Evolutionary conservation across 768 basidiomycete species (phyloP).

Genomic region (Sarcodon aspratus): DNA sequence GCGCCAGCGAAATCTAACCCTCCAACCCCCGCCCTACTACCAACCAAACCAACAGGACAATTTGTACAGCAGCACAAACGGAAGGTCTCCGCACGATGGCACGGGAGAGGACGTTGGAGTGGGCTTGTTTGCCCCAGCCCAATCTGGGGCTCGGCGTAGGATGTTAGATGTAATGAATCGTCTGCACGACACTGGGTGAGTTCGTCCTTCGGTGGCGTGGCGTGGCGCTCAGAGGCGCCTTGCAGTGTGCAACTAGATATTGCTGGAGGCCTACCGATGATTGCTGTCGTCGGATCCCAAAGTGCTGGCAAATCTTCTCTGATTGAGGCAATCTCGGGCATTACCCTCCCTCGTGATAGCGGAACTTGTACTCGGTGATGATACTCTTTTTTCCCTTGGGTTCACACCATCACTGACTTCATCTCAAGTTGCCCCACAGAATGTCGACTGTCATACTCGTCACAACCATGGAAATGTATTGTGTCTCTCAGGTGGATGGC

Average conservation of each 20-base stretch:
- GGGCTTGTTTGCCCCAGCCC: slow-evolving; percentile 38
- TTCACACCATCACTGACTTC: background rate
- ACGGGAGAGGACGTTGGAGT: slow-evolving; percentile 18
- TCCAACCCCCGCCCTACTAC: too few species aligned
- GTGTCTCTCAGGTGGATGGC: slow-evolving; percentile 20
- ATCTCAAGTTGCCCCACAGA: slow-evolving; percentile 24
- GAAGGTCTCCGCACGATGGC: too few species aligned
- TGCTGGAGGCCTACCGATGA: slow-evolving; percentile 45
- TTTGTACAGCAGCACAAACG: too few species aligned
- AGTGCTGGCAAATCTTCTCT: slow-evolving; percentile 70
- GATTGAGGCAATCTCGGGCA: slow-evolving; percentile 67
- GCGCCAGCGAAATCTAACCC: too few species aligned
- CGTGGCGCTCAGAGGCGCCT: slow-evolving; percentile 2
- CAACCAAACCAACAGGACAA: too few species aligned
- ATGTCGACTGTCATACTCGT: slow-evolving; percentile 18
- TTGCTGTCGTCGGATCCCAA: slow-evolving; percentile 64
- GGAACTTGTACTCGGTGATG: slow-evolving; percentile 66
- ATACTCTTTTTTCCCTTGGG: background rate
- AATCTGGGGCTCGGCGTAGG: slow-evolving; percentile 29
- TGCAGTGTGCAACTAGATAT: slow-evolving; percentile 56
- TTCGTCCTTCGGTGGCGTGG: background rate
- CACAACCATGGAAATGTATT: slow-evolving; percentile 20
- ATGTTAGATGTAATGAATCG: slow-evolving; percentile 53
- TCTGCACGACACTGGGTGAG: slow-evolving; percentile 50
- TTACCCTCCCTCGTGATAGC: slow-evolving; percentile 57